Percentiles rank a stretch among this genome's conserved stretches.
Conservation (phyloP, 2,329 filamentous ascomycete species). For the Hypoxylon sp. region DNA sequence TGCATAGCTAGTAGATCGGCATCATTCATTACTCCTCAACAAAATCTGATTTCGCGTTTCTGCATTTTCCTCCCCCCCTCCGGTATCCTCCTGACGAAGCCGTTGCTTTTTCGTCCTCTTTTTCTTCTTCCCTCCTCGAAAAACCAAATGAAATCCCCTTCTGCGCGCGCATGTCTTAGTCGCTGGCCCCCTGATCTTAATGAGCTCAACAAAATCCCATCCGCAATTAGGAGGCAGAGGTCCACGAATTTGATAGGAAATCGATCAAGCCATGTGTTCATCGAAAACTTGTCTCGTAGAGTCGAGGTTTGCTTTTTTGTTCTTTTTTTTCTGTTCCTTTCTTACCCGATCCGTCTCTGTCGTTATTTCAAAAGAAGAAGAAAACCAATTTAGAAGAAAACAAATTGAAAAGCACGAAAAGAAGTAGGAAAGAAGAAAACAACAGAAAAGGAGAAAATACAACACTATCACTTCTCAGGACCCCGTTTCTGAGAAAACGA, state of each 20-base stretch:
- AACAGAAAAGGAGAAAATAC: conserved; percentile 9
- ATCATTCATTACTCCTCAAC: conserved; percentile 41
- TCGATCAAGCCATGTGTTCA: conserved; percentile 32
- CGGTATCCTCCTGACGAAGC: conserved; percentile 4
- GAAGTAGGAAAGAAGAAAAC: conserved; percentile 20
- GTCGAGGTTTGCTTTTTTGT: conserved; percentile 20
- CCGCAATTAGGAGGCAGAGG: conserved; percentile 22
- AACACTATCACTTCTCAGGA: conserved; percentile 27
- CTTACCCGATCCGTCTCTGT: background rate
- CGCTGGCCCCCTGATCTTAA: conserved; percentile 14
- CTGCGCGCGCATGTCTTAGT: conserved; percentile 26
- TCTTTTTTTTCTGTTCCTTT: conserved; percentile 5
- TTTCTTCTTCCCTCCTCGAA: background rate
- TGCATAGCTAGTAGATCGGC: conserved; percentile 38
- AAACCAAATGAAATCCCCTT: background rate
- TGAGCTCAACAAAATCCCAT: conserved; percentile 36
- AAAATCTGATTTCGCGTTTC: conserved; percentile 31
- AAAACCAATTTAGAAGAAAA: conserved; percentile 9
- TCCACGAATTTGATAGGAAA: conserved; percentile 30
- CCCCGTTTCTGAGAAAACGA: conserved; percentile 26
- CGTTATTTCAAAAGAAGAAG: background rate
- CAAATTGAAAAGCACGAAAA: conserved; percentile 18
- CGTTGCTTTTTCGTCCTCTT: conserved; percentile 27
- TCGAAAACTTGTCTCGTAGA: conserved; percentile 21
- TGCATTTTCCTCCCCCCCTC: conserved; percentile 16